phyloP scores from a whole-genome alignment of 345 rosid genomes.

The Murraya koenigii region DNA sequence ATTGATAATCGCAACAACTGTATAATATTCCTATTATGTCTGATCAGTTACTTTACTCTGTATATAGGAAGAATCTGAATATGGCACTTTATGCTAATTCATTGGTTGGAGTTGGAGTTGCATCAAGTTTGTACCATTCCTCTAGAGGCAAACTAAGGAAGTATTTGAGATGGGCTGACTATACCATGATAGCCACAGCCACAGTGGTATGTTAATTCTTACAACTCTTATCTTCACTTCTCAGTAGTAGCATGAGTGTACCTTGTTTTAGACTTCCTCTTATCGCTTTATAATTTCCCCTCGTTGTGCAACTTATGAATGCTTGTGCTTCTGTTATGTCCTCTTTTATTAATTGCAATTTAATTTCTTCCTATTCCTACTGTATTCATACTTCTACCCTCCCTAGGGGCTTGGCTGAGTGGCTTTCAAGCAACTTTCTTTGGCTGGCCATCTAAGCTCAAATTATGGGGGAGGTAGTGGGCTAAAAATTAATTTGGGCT shows the following conservation, averaged over 20 bases:
- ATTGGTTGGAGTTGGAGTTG: constrained; percentile 86
- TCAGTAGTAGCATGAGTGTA: no score
- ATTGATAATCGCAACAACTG: background rate
- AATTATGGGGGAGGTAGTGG: no score
- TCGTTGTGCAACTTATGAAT: background rate
- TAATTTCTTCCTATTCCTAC: background rate
- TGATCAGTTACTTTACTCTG: constrained; percentile 9
- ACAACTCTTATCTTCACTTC: background rate
- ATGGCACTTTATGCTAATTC: constrained; percentile 87
- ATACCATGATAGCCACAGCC: constrained; percentile 89
- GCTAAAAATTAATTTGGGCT: no score
- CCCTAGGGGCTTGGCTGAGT: no score
- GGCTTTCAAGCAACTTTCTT: no score
- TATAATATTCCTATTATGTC: background rate
- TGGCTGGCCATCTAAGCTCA: no score
- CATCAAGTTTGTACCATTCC: constrained; percentile 82
- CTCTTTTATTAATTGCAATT: background rate
- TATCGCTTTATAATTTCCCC: background rate
- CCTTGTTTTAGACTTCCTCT: background rate
- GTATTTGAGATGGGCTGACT: constrained; percentile 87
- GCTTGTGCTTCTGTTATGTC: background rate
- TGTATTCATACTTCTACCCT: background rate
- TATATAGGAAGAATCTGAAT: constrained; percentile 65
- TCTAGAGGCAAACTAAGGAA: constrained; percentile 79
- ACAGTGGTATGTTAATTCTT: constrained; percentile 52